Conservation (phyloP, 345 rosid species). For the Zanthoxylum bungeanum region DNA sequence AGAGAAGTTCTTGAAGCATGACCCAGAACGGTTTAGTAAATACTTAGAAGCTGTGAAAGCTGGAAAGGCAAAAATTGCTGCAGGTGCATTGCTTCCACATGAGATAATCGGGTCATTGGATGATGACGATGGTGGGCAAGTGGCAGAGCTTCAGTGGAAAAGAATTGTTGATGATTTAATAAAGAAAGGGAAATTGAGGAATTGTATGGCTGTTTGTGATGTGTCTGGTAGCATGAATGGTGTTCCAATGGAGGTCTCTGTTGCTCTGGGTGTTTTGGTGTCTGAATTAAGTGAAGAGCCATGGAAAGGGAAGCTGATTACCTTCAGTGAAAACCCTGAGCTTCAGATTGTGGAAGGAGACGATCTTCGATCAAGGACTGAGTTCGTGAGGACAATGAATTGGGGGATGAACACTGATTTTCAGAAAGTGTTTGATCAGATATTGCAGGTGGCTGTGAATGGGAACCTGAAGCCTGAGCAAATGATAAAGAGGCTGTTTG, state of each 20-base stretch:
- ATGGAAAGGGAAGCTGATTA: slow-evolving; percentile 60
- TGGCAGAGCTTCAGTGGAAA: slow-evolving; percentile 57
- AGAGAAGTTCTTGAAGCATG: slow-evolving; percentile 47
- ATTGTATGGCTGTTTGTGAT: slow-evolving; percentile 53
- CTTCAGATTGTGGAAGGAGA: too few relatives aligned
- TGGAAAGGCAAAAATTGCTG: slow-evolving; percentile 46
- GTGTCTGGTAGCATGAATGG: slow-evolving; percentile 57
- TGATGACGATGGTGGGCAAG: slow-evolving; percentile 40
- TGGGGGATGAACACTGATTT: too few relatives aligned
- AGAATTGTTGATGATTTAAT: slow-evolving; percentile 50
- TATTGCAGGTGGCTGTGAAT: too few relatives aligned
- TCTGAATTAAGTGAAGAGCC: slow-evolving; percentile 52
- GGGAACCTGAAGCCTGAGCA: too few relatives aligned
- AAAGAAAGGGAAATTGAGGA: slow-evolving; percentile 39
- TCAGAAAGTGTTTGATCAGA: too few relatives aligned
- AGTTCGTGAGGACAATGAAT: too few relatives aligned
- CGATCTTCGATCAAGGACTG: too few relatives aligned
- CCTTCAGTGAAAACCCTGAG: too few relatives aligned
- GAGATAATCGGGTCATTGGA: slow-evolving; percentile 38
- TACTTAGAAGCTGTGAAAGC: slow-evolving; percentile 36
- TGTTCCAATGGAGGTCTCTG: slow-evolving; percentile 50
- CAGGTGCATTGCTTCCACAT: slow-evolving; percentile 61
- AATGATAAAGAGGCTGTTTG: too few relatives aligned
- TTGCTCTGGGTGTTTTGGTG: slow-evolving; percentile 50
- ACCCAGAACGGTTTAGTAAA: slow-evolving; percentile 34